These are phyloP conservation scores for Pseudozyma hubeiensis DNA, from an alignment of 1,284 basidiomycete species.

Conservation along the genomic window DNA sequence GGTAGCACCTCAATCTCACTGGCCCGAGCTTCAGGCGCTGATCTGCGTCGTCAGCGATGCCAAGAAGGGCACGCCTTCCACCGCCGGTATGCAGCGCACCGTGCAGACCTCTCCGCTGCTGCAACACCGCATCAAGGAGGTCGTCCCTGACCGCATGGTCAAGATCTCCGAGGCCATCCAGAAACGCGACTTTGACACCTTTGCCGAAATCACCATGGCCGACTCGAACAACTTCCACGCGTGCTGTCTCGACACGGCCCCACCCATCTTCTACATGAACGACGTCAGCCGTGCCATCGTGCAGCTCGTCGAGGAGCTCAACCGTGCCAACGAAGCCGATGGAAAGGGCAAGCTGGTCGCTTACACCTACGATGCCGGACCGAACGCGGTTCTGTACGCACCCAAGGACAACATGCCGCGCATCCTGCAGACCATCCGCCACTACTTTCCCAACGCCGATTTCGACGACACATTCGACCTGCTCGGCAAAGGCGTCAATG, in stretches of 20 bases:
- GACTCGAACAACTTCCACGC: conserved; percentile 95
- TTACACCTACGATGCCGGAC: conserved; percentile 98
- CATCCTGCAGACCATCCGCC: conserved; percentile 60
- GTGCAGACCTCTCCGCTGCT: conserved; percentile 91
- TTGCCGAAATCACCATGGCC: conserved; percentile 91
- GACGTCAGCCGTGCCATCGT: conserved; percentile 78
- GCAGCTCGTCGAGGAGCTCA: conserved; percentile 83
- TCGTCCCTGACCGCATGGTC: conserved; percentile 90
- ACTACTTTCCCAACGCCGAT: conserved; percentile 68
- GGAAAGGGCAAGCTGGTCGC: conserved; percentile 82
- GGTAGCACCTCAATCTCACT: conserved; percentile 76
- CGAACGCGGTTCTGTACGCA: conserved; percentile 97
- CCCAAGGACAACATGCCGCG: conserved; percentile 71
- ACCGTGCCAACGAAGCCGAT: conserved; percentile 76
- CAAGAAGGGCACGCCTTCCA: conserved; percentile 96
- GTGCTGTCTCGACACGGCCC: conserved; percentile 93
- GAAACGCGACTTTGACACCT: conserved; percentile 84
- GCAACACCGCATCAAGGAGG: conserved; percentile 84
- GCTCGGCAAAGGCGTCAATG: conserved; percentile 56
- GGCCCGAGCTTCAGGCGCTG: conserved; percentile 88
- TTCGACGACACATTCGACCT: conserved; percentile 68
- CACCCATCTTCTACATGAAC: conserved; percentile 99
- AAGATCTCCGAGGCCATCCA: conserved; percentile 84
- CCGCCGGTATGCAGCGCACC: conserved; percentile 95
- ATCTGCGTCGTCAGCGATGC: conserved; percentile 96